Conservation (phyloP, 2,329 filamentous ascomycete species). For the Fusarium cyanostomum region DNA sequence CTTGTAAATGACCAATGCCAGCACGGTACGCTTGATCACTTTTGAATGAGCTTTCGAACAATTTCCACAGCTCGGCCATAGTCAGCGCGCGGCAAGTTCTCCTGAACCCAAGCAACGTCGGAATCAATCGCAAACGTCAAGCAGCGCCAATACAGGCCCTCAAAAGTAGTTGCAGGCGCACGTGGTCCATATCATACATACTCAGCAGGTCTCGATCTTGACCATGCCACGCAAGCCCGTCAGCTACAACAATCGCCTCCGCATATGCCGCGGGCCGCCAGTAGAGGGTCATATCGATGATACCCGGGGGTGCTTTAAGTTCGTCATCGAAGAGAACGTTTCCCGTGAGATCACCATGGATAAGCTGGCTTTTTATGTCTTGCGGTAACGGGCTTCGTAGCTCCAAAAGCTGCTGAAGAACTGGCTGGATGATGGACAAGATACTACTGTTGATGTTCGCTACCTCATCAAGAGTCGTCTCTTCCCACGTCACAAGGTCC, state of each 20-base stretch:
- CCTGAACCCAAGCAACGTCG: slow-evolving; percentile 5
- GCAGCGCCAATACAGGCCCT: slow-evolving; percentile 24
- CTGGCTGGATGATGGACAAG: not conserved
- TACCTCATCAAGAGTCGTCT: not conserved
- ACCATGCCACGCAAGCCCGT: slow-evolving; percentile 2
- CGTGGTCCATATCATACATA: not conserved
- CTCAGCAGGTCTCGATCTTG: not conserved
- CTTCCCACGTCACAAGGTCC: slow-evolving; percentile 8
- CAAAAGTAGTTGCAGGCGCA: not conserved
- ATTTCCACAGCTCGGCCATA: not conserved
- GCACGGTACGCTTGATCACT: too few species aligned
- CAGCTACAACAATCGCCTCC: slow-evolving; percentile 14
- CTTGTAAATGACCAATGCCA: too few species aligned
- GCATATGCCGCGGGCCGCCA: slow-evolving; percentile 12
- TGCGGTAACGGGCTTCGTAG: not conserved
- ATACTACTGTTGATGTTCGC: not conserved
- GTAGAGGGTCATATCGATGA: slow-evolving; percentile 19
- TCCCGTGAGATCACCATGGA: slow-evolving; percentile 15
- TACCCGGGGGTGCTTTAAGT: not conserved
- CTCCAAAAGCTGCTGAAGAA: not conserved
- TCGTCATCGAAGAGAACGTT: slow-evolving; percentile 4
- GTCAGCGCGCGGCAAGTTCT: not conserved
- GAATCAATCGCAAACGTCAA: slow-evolving; percentile 18
- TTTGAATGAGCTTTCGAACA: not conserved
- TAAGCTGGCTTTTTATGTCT: not conserved